Conservation (phyloP, 2,329 filamentous ascomycete genomes). For the Stagonosporopsis cucurbitacearum region DNA sequence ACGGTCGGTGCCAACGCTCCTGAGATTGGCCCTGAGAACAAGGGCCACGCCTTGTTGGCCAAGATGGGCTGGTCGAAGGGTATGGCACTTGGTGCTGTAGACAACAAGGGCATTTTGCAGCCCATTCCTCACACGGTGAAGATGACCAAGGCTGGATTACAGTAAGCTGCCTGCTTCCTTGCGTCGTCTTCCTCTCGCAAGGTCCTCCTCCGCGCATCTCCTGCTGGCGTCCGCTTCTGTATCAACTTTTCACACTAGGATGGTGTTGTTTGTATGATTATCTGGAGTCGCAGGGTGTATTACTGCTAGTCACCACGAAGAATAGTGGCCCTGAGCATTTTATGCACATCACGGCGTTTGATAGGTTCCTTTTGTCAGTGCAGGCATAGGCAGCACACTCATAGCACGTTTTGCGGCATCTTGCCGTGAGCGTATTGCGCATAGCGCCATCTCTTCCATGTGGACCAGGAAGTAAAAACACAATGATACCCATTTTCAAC, state of each 20-base stretch:
- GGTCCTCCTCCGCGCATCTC: not conserved
- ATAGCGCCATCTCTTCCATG: not conserved
- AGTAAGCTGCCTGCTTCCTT: slow-evolving; percentile 16
- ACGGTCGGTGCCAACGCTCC: slow-evolving; percentile 84
- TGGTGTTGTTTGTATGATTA: slow-evolving; percentile 14
- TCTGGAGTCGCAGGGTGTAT: slow-evolving; percentile 4
- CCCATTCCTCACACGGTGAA: slow-evolving; percentile 90
- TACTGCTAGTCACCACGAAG: not conserved
- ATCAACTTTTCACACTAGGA: not conserved
- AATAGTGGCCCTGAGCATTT: not conserved
- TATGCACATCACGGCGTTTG: slow-evolving; percentile 9
- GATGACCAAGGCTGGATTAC: slow-evolving; percentile 79
- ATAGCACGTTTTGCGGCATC: not conserved
- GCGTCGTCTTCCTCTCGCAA: not conserved
- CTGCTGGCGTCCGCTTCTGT: not conserved
- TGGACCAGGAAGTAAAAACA: not conserved
- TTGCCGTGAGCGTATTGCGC: not conserved
- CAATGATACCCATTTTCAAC: slow-evolving; percentile 3
- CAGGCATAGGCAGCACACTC: not conserved
- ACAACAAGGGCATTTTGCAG: slow-evolving; percentile 88
- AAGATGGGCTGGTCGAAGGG: slow-evolving; percentile 97
- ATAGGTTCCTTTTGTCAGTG: not conserved
- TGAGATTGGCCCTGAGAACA: slow-evolving; percentile 82
- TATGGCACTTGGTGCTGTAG: slow-evolving; percentile 77
- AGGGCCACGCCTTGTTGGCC: slow-evolving; percentile 84